phyloP scores from a whole-genome alignment of 2,329 filamentous ascomycete species.

The Geosmithia morbida region DNA sequence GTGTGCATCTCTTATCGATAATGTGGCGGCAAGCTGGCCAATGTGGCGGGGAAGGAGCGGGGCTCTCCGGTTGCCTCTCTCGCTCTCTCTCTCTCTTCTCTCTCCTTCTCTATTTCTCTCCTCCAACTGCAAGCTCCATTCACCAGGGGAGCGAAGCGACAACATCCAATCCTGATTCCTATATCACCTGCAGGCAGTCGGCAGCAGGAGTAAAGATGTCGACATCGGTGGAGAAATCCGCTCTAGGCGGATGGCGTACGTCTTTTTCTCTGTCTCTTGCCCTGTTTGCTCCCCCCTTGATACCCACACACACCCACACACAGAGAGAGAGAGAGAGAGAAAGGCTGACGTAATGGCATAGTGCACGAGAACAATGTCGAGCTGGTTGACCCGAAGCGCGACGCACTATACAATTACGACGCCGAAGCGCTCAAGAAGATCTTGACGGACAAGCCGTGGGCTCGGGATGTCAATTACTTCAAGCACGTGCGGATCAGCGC shows the following conservation, averaged over 20 bases:
- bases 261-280: neutral
- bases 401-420: slow-evolving; percentile 84
- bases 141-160: neutral
- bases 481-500: slow-evolving; percentile 87
- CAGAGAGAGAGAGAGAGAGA: too few relatives aligned
- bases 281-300: neutral
- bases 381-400: slow-evolving; percentile 72
- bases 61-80: neutral
- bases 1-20: neutral
- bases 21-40: neutral
- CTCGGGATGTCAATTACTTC: slow-evolving; percentile 70
- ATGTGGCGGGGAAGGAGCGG: neutral
- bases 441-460: slow-evolving; percentile 58
- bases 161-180: neutral
- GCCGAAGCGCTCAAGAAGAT: slow-evolving; percentile 51
- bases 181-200: neutral
- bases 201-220: neutral
- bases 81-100: neutral
- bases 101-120: too few relatives aligned
- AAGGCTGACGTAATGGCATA: slow-evolving; percentile 17
- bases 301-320: too few relatives aligned
- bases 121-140: neutral
- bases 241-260: slow-evolving; percentile 3
- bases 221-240: slow-evolving; percentile 1
- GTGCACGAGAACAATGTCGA: slow-evolving; percentile 79